These are phyloP conservation scores for Dalbergia cultrata DNA, from an alignment of 306 rosid species.

Conservation along the genomic window DNA sequence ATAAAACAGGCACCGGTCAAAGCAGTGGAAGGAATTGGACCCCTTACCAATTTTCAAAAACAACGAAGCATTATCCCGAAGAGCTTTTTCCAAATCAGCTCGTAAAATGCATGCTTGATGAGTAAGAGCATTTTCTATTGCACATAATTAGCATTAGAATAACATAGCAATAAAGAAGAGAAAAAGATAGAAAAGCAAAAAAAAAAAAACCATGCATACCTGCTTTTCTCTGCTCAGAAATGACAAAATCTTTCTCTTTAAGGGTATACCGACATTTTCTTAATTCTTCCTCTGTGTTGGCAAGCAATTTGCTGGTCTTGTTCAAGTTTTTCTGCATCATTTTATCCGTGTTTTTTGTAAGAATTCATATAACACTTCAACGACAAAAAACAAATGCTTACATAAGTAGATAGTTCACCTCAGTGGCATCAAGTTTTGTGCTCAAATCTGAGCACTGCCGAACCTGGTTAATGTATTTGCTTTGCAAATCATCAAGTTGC, in stretches of 20 bases:
- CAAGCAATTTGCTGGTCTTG: conserved; percentile 74
- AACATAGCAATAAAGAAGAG: conserved; percentile 24
- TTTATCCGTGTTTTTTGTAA: neutral
- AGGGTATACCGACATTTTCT: conserved; percentile 71
- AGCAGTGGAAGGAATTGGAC: neutral
- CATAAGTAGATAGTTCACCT: conserved; percentile 57
- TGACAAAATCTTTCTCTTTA: conserved; percentile 79
- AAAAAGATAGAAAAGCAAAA: neutral
- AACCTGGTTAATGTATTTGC: conserved; percentile 66
- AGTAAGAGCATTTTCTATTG: conserved; percentile 84
- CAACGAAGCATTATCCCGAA: conserved; percentile 73
- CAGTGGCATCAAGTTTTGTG: conserved; percentile 80
- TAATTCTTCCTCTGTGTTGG: conserved; percentile 74
- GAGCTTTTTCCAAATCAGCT: conserved; percentile 88
- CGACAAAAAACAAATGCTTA: conserved; percentile 7
- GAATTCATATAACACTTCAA: conserved; percentile 2
- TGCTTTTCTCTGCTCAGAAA: conserved; percentile 90
- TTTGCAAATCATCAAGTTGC: conserved; percentile 86
- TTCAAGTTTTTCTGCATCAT: conserved; percentile 67
- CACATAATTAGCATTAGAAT: conserved; percentile 32
- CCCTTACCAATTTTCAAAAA: conserved; percentile 78
- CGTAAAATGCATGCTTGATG: conserved; percentile 82
- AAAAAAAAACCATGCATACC: conserved; percentile 54
- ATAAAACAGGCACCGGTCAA: neutral
- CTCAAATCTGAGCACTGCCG: conserved; percentile 75